Conservation (phyloP, 2,329 filamentous ascomycete genomes). For the Apiospora hydei region DNA sequence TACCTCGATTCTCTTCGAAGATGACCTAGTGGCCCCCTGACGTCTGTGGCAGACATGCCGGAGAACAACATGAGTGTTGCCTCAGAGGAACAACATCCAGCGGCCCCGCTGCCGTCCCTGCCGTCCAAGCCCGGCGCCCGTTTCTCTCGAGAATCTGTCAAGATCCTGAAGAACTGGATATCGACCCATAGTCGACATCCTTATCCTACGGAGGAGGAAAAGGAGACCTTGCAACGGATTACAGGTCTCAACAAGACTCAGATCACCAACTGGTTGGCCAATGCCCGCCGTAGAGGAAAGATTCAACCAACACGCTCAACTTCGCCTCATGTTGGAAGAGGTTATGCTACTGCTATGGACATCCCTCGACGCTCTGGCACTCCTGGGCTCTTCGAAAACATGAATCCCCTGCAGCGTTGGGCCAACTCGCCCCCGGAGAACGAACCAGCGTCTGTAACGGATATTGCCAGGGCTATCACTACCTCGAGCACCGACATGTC, state of each 20-base stretch:
- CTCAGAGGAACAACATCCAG: conserved; percentile 39
- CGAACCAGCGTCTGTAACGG: conserved; percentile 66
- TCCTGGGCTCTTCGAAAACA: conserved; percentile 56
- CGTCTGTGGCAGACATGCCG: conserved; percentile 28
- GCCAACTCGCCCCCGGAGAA: conserved; percentile 65
- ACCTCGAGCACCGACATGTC: conserved; percentile 52
- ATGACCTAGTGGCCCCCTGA: conserved; percentile 38
- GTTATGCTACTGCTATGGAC: conserved; percentile 70
- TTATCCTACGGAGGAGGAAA: conserved; percentile 88
- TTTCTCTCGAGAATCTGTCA: conserved; percentile 82
- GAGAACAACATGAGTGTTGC: conserved; percentile 28
- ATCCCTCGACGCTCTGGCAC: conserved; percentile 71
- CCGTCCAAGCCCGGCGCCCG: conserved; percentile 70
- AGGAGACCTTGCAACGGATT: conserved; percentile 76
- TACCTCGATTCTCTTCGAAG: conserved; percentile 48
- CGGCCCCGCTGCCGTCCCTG: conserved; percentile 45
- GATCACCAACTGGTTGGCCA: conserved; percentile 92
- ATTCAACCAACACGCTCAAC: conserved; percentile 71
- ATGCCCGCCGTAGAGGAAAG: conserved; percentile 84
- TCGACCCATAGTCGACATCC: conserved; percentile 81
- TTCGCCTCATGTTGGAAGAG: conserved; percentile 72
- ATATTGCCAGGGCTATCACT: conserved; percentile 64
- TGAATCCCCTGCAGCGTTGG: conserved; percentile 67
- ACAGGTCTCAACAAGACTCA: conserved; percentile 85
- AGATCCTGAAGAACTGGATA: conserved; percentile 85